Conservation (phyloP, 2,329 filamentous ascomycete species). For the Colletotrichum phormii region DNA sequence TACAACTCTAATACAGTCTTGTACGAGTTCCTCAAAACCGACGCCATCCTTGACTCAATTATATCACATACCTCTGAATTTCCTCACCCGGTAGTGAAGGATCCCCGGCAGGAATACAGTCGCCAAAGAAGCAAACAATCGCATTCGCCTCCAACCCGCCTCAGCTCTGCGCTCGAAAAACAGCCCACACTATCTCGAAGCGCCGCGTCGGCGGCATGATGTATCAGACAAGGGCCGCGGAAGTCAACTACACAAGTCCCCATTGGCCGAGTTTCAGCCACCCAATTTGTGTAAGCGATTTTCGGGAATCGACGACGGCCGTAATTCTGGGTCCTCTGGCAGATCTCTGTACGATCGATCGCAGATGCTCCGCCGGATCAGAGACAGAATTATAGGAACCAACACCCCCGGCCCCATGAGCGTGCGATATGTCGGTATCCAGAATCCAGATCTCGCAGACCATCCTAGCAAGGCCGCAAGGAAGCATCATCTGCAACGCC, state of each 20-base stretch:
- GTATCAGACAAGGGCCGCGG: background rate
- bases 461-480: background rate
- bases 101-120: background rate
- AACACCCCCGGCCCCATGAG: background rate
- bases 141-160: background rate
- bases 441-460: constrained; percentile 11
- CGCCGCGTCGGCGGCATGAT: too few relatives aligned
- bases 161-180: background rate
- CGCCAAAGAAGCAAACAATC: background rate
- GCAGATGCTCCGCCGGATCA: constrained; percentile 23
- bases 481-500: background rate
- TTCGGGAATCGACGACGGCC: constrained; percentile 11
- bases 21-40: background rate
- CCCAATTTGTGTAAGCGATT: constrained; percentile 28
- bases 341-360: constrained; percentile 26
- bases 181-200: background rate
- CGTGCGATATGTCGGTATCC: background rate
- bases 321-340: background rate
- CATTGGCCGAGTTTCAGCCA: constrained; percentile 26
- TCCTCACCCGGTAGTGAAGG: too few relatives aligned
- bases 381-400: constrained; percentile 7
- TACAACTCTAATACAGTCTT: background rate
- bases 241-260: background rate
- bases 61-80: background rate
- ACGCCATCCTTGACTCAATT: too few relatives aligned